Evolutionary conservation across 2,329 filamentous ascomycete species (phyloP), one percentile per base, ranked within the genome.

Genomic region (Coniosporium tulheliwenetii): DNA sequence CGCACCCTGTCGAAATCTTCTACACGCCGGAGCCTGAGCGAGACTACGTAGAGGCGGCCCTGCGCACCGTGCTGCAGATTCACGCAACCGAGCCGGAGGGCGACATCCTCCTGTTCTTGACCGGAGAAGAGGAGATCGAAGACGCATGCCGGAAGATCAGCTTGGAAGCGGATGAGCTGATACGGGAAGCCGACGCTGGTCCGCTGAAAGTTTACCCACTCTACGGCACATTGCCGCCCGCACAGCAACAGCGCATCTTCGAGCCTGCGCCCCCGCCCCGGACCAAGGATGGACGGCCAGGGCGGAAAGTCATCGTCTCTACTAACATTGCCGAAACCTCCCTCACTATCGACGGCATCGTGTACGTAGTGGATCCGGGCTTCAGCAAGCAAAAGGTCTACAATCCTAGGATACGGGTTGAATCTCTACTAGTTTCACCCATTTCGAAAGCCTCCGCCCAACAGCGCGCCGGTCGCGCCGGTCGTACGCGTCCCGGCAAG

Each of bases 321-420:
- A 98, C 91, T 49, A 98, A 98, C 62, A 98, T 98, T 61, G 91
- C 91, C 36, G 91, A 98, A 67, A 98, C 91, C 0, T 89, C 81
- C 54, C 75, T 98, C 62, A 98, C 91, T 37, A 98, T 98, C 45
- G 91, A 98, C 56, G 91, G 91, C 58, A 98, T 98, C 47, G 91
- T 98, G 31, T 98, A 95, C 55, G 91, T 98, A 30, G 89, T 98
- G n/a, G 91, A 98, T 55, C 89, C 91, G 2, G 91, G 91, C 31
- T 98, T 98, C 68, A 94, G 86, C 66, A 98, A 98, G 67, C 91
- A 98, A 56, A 98, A 96, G 64, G 91, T 96, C 47, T 98, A 96
- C 70, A 96, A 98, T 61, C 89, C 91, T 15, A 79, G 91, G 45
- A 93, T 94, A 52, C 79, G 91, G 60, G 87, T 98, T 48, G 91